A percentile compares a stretch with the other conserved stretches of the same genome.
These are phyloP conservation scores for Lumnitzera racemosa DNA, from an alignment of 345 rosid genomes.

Conservation along the genomic window DNA sequence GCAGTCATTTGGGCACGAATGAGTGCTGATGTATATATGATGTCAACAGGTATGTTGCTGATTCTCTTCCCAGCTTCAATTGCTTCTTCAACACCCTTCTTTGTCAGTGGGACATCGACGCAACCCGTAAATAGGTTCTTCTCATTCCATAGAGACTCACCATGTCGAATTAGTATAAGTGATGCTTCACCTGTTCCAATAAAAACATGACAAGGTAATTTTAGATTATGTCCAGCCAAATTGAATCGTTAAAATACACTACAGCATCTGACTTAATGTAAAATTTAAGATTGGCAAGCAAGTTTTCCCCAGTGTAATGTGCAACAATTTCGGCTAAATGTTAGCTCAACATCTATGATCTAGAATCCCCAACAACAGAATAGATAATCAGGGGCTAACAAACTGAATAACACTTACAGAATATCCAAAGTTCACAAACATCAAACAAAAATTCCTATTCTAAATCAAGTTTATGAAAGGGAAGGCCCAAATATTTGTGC, in stretches of 20 bases:
- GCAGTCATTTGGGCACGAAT: conserved; percentile 99
- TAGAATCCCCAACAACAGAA: too few species aligned
- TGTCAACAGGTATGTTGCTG: conserved; percentile 89
- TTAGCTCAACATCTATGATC: too few species aligned
- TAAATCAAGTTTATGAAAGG: too few species aligned
- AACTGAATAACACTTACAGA: too few species aligned
- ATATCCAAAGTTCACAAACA: too few species aligned
- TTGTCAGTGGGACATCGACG: conserved; percentile 91
- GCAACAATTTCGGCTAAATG: too few species aligned
- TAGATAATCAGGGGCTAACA: too few species aligned
- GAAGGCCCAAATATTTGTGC: too few species aligned
- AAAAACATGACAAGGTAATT: background rate
- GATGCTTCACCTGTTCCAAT: conserved; percentile 64
- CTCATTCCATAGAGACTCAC: conserved; percentile 99
- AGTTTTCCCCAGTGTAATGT: too few species aligned
- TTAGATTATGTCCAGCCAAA: background rate
- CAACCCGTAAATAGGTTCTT: conserved; percentile 97
- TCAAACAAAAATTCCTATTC: too few species aligned
- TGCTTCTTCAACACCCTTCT: conserved; percentile 93
- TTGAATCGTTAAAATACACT: background rate
- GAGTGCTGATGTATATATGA: conserved; percentile 81
- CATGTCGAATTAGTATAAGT: conserved; percentile 82
- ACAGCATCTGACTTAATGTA: background rate
- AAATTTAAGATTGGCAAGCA: too few species aligned
- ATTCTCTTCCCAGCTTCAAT: conserved; percentile 97